Percentiles rank a stretch among this genome's conserved stretches.
phyloP scores from a whole-genome alignment of 352 stramenopile species.

The Phytopythium aichiense region DNA sequence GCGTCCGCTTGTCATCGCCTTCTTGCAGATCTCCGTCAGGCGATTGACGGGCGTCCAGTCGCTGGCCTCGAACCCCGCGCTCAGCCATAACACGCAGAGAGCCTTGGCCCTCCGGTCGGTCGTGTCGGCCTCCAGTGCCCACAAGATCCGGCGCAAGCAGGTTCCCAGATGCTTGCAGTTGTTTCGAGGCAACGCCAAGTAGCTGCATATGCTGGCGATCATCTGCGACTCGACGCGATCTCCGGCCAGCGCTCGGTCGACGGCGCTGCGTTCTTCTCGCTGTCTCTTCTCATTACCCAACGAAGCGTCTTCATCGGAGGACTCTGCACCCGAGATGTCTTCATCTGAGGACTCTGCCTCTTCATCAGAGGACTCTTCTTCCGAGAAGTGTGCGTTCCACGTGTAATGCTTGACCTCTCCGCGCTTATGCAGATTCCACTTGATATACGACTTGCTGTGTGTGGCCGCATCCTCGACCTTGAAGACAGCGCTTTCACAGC shows the following conservation, averaged over 20 bases:
- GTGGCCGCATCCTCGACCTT: no score
- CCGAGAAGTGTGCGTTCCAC: no score
- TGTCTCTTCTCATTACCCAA: no score
- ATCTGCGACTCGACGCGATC: neutral
- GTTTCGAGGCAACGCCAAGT: neutral
- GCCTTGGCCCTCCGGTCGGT: neutral
- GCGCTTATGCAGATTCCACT: no score
- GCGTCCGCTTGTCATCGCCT: neutral
- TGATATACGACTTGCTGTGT: no score
- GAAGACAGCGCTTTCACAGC: no score
- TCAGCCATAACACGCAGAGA: neutral
- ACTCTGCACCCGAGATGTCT: no score
- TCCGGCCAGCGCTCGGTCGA: neutral
- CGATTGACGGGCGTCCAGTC: neutral
- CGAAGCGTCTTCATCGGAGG: no score
- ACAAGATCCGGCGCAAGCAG: neutral
- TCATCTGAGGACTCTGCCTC: no score
- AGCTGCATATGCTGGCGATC: neutral
- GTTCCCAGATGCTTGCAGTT: neutral
- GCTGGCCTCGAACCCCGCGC: neutral
- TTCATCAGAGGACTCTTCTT: no score
- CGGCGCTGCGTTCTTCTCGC: neutral
- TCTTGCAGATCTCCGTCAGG: neutral
- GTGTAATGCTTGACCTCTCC: no score
- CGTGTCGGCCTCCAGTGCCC: neutral